A percentile compares a stretch with the other conserved stretches of the same genome.
These are phyloP conservation scores for Saccharata proteae DNA, from an alignment of 2,329 filamentous ascomycete species.

Conservation along the genomic window DNA sequence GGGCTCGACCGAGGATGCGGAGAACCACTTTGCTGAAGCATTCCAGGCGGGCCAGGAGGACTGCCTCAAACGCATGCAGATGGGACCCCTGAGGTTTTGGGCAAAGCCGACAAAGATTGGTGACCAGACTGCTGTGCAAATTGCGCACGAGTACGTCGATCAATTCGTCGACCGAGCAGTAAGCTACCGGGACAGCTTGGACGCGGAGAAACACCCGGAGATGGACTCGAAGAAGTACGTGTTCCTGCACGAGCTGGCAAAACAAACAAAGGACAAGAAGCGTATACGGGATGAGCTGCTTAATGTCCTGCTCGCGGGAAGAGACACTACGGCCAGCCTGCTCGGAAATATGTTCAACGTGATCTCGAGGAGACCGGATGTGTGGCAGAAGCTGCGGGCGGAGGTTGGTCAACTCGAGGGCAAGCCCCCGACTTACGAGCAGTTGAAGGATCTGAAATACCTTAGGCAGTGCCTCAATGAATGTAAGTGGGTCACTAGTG, in stretches of 20 bases:
- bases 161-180: conserved; percentile 35
- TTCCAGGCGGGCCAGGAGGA: conserved; percentile 31
- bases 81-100: conserved; percentile 17
- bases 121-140: conserved; percentile 4
- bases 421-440: conserved; percentile 41
- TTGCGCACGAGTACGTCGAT: conserved; percentile 29
- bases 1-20: conserved; percentile 17
- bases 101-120: not conserved
- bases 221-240: conserved; percentile 24
- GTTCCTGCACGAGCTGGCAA: conserved; percentile 35
- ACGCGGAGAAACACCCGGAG: conserved; percentile 18
- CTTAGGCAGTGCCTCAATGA: conserved; percentile 49
- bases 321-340: conserved; percentile 28
- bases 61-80: conserved; percentile 23
- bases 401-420: conserved; percentile 19
- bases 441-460: conserved; percentile 46
- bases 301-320: conserved; percentile 31
- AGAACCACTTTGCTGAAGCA: conserved; percentile 28
- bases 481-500: too few species aligned
- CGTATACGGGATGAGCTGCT: conserved; percentile 33
- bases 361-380: conserved; percentile 26
- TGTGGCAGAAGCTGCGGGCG: conserved; percentile 25
- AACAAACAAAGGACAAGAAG: conserved; percentile 32
- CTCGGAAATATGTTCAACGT: conserved; percentile 29
- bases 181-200: conserved; percentile 10